Percentiles rank a stretch among this genome's conserved stretches.
phyloP scores from a whole-genome alignment of 2,329 filamentous ascomycete genomes.

The Penicillium verrucosum region DNA sequence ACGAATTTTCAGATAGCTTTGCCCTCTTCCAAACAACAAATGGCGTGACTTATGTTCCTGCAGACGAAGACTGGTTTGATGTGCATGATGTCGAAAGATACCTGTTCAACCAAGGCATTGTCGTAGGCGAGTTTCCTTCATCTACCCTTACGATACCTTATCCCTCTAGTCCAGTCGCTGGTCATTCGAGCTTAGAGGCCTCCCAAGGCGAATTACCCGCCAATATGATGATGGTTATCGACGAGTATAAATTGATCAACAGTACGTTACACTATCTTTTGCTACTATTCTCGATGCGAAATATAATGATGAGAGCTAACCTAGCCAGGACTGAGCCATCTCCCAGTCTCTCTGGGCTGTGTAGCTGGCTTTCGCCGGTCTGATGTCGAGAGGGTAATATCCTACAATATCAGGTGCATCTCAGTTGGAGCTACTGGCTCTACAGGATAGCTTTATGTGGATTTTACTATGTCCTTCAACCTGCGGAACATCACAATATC shows the following conservation, averaged over 20 bases:
- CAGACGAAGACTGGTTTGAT: slow-evolving; percentile 22
- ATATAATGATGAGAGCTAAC: not conserved
- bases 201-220: not conserved
- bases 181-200: not conserved
- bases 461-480: not conserved
- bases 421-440: not conserved
- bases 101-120: slow-evolving; percentile 8
- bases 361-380: slow-evolving; percentile 15
- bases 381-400: slow-evolving; percentile 15
- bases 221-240: not conserved
- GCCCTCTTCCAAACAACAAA: slow-evolving; percentile 10
- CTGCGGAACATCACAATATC: not conserved
- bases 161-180: not conserved
- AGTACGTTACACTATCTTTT: not conserved
- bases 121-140: not conserved
- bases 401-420: not conserved
- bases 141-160: not conserved
- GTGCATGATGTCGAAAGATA: slow-evolving; percentile 20
- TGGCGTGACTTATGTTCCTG: slow-evolving; percentile 6
- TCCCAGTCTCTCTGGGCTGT: slow-evolving; percentile 14
- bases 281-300: not conserved
- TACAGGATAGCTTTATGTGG: not conserved
- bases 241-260: not conserved
- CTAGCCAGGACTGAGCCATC: slow-evolving; percentile 7
- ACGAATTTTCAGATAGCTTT: not conserved